A percentile compares a stretch with the other conserved stretches of the same genome.
Conservation (phyloP, 176 grass and related monocot species). For the Cenchrus fungigraminus region DNA sequence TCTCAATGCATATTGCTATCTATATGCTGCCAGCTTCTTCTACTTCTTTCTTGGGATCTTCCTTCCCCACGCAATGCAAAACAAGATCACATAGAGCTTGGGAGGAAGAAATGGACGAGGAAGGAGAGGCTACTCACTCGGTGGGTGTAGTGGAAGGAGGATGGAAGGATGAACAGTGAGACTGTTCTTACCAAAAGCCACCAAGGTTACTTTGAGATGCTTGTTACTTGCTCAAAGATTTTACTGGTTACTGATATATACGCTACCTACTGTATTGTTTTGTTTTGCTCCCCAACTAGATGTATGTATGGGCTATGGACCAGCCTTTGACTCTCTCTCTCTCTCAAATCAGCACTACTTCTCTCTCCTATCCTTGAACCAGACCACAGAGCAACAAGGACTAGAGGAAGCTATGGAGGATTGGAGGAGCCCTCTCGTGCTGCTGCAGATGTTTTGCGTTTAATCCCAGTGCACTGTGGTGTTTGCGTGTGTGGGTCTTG, state of each 20-base stretch:
- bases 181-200: constrained; percentile 39
- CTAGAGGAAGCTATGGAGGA: not conserved
- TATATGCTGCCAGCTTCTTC: constrained; percentile 28
- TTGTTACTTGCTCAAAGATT: constrained; percentile 24
- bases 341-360: not conserved
- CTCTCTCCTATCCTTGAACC: constrained; percentile 4
- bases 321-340: constrained; percentile 32
- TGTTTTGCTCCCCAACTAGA: constrained; percentile 35
- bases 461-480: not conserved
- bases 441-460: constrained; percentile 39
- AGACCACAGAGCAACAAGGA: constrained; percentile 8
- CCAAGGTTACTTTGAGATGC: constrained; percentile 25
- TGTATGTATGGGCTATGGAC: constrained; percentile 34
- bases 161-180: constrained; percentile 42
- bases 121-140: constrained; percentile 36
- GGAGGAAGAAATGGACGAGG: not conserved
- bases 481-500: not conserved
- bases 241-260: constrained; percentile 45
- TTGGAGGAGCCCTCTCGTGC: constrained; percentile 28
- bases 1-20: constrained; percentile 22
- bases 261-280: not conserved
- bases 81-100: constrained; percentile 21
- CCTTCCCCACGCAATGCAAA: constrained; percentile 54
- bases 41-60: constrained; percentile 46
- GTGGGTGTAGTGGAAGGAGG: not conserved